A percentile compares a stretch with the other conserved stretches of the same genome.
Evolutionary conservation across 257 asterid genomes (phyloP).

Genomic region (Eustoma russellianum): DNA sequence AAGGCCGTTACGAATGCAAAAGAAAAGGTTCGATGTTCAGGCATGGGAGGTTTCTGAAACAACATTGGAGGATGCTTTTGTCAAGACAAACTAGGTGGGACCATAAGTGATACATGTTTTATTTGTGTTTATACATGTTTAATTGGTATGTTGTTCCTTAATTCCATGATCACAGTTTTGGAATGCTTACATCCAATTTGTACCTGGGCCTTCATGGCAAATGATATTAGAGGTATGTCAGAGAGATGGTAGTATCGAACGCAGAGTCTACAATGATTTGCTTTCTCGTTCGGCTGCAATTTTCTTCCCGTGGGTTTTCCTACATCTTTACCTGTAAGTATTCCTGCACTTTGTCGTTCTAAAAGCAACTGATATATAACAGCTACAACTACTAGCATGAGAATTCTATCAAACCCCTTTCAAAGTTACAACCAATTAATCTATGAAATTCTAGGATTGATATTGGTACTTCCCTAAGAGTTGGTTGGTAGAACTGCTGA

Average conservation of each 20-base stretch:
- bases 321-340: constrained; percentile 33
- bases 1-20: constrained; percentile 22
- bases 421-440: too few relatives aligned
- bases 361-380: too few relatives aligned
- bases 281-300: constrained; percentile 1
- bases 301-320: constrained; percentile 26
- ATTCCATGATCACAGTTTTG: constrained; percentile 17
- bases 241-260: constrained; percentile 25
- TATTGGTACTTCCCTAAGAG: too few relatives aligned
- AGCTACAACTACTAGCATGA: too few relatives aligned
- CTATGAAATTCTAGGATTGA: too few relatives aligned
- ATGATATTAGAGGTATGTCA: constrained; percentile 26
- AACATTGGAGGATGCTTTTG: constrained; percentile 33
- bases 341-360: not conserved
- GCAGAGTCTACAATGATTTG: not conserved
- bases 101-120: too few relatives aligned
- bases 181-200: constrained; percentile 29
- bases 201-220: constrained; percentile 20
- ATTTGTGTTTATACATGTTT: too few relatives aligned
- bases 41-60: constrained; percentile 42
- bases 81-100: constrained; percentile 8
- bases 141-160: too few relatives aligned
- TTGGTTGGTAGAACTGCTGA: too few relatives aligned
- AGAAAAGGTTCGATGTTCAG: constrained; percentile 19
- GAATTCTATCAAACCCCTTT: too few relatives aligned